Evolutionary conservation across 169 alveolate genomes (phyloP).

Genomic region (Plasmodium falciparum): DNA sequence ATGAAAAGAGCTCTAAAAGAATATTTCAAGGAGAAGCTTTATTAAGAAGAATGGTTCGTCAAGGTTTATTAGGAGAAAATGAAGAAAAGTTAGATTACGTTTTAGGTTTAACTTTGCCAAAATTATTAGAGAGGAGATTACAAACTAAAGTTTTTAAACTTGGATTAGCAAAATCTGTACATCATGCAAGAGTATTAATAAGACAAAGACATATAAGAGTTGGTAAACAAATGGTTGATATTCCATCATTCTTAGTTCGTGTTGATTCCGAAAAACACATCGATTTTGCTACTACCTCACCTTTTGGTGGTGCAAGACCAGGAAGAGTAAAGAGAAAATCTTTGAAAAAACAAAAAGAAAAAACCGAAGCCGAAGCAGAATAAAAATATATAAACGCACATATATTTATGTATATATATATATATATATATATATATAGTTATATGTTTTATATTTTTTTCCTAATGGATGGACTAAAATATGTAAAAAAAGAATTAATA

Average conservation of each 20-base stretch:
- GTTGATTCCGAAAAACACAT: conserved; percentile 98
- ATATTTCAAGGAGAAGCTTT: conserved; percentile 99
- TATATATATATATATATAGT: neutral
- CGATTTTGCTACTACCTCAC: conserved; percentile 97
- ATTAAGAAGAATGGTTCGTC: conserved; percentile 98
- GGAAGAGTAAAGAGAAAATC: conserved; percentile 97
- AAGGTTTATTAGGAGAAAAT: conserved; percentile 96
- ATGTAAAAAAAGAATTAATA: too few relatives aligned
- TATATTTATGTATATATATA: neutral
- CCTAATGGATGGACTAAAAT: too few relatives aligned
- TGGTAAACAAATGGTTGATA: conserved; percentile 98
- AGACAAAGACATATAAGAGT: conserved; percentile 99
- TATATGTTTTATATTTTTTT: conserved; percentile 1
- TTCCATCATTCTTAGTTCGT: conserved; percentile 99
- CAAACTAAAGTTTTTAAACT: conserved; percentile 98
- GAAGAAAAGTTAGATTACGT: conserved; percentile 99
- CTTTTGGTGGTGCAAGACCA: conserved; percentile 97
- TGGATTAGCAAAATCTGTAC: conserved; percentile 97
- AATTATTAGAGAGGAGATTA: conserved; percentile 99
- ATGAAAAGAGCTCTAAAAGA: conserved; percentile 96
- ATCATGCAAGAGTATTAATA: conserved; percentile 99
- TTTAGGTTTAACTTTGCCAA: conserved; percentile 97
- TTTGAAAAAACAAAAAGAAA: conserved; percentile 78
- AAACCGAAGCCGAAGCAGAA: conserved; percentile 30
- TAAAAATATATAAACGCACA: neutral